A percentile compares a stretch with the other conserved stretches of the same genome.
phyloP scores from a whole-genome alignment of 768 basidiomycete species.

The Candolleomyces eurysporus region DNA sequence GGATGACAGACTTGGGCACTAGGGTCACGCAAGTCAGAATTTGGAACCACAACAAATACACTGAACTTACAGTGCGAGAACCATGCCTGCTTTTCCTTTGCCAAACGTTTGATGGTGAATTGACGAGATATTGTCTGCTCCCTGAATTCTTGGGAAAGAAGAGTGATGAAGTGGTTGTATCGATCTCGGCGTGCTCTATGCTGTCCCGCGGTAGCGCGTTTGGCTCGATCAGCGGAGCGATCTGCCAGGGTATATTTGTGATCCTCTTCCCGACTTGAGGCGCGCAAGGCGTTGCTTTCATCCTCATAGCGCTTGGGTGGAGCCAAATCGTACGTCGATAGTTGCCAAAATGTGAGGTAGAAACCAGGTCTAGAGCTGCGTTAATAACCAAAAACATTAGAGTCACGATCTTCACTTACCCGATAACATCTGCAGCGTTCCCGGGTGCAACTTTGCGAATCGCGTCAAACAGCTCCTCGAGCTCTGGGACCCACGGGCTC shows the following conservation, averaged over 20 bases:
- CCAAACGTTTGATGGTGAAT: slow-evolving; percentile 74
- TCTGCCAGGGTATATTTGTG: slow-evolving; percentile 62
- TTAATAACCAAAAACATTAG: slow-evolving; percentile 7
- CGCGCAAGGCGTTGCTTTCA: slow-evolving; percentile 59
- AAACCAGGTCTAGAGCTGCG: slow-evolving; percentile 69
- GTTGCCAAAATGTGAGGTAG: slow-evolving; percentile 96
- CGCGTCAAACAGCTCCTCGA: slow-evolving; percentile 72
- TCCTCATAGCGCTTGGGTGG: slow-evolving; percentile 81
- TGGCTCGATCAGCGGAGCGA: slow-evolving; percentile 64
- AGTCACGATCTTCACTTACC: slow-evolving; percentile 43
- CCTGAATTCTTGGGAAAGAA: slow-evolving; percentile 67
- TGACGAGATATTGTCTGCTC: slow-evolving; percentile 70
- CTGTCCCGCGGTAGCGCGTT: slow-evolving; percentile 51
- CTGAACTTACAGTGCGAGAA: slow-evolving; percentile 57
- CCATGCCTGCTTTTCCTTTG: slow-evolving; percentile 81
- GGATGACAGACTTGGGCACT: slow-evolving; percentile 46
- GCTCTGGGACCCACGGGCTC: slow-evolving; percentile 80
- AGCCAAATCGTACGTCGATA: slow-evolving; percentile 85
- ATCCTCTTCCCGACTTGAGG: slow-evolving; percentile 69
- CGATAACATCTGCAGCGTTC: slow-evolving; percentile 62
- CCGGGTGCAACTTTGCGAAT: slow-evolving; percentile 70
- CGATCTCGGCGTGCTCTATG: slow-evolving; percentile 67
- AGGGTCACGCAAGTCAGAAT: not conserved
- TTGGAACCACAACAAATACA: not conserved
- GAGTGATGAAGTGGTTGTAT: slow-evolving; percentile 57